A percentile compares a stretch with the other conserved stretches of the same genome.
These are phyloP conservation scores for Penicillium daleae DNA, from an alignment of 495 filamentous ascomycete genomes.

Conservation along the genomic window DNA sequence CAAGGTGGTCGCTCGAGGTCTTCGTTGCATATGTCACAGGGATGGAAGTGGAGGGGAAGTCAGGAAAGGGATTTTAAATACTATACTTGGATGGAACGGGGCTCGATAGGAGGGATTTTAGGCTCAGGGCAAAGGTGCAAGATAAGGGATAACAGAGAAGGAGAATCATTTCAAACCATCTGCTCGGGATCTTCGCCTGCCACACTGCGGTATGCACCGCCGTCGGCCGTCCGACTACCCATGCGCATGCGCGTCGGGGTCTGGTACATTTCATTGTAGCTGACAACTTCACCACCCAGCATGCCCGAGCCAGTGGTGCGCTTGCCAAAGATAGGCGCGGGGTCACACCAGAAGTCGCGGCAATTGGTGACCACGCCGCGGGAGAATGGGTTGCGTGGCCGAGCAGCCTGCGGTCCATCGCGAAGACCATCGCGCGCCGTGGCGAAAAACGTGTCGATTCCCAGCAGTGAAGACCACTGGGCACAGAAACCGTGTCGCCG, in stretches of 20 bases:
- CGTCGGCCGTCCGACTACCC: constrained; percentile 30
- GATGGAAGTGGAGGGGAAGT: not conserved
- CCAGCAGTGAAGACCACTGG: constrained; percentile 82
- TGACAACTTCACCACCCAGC: constrained; percentile 76
- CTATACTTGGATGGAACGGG: not conserved
- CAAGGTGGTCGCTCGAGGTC: not conserved
- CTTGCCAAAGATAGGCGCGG: constrained; percentile 76
- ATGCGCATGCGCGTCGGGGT: constrained; percentile 68
- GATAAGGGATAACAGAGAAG: not conserved
- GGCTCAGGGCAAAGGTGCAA: too few relatives aligned
- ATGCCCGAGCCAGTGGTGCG: constrained; percentile 73
- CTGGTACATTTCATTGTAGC: constrained; percentile 91
- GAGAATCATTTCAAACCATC: constrained; percentile 25
- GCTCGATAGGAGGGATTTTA: not conserved
- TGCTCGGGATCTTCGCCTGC: constrained; percentile 44
- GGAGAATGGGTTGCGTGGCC: constrained; percentile 79
- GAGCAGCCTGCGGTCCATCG: constrained; percentile 49
- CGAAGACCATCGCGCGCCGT: constrained; percentile 70
- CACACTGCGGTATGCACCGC: constrained; percentile 43
- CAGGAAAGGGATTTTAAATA: not conserved
- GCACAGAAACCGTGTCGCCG: constrained; percentile 64
- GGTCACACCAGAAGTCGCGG: constrained; percentile 95
- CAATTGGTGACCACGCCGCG: constrained; percentile 83
- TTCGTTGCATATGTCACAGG: constrained; percentile 1
- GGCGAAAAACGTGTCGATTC: constrained; percentile 89